A percentile compares a stretch with the other conserved stretches of the same genome.
Conservation (phyloP, 2,329 filamentous ascomycete species). For the Malbranchea cinnamomea region DNA sequence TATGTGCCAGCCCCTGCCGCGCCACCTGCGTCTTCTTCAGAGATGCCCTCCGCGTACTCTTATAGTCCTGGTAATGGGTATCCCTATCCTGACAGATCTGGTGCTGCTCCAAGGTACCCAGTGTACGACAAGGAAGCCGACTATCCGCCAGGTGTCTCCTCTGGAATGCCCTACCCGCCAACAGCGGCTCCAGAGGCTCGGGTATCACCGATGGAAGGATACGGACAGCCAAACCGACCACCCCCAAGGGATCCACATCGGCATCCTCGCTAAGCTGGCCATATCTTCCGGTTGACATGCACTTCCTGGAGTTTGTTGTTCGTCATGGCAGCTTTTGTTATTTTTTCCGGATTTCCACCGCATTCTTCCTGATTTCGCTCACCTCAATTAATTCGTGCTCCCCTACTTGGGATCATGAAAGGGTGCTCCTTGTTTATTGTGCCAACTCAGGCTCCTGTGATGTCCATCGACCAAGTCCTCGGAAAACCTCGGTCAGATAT, state of each 20-base stretch:
- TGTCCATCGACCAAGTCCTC: no score
- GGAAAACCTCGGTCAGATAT: no score
- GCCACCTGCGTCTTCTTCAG: conserved; percentile 23
- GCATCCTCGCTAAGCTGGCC: conserved; percentile 22
- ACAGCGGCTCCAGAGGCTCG: conserved; percentile 27
- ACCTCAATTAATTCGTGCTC: no score
- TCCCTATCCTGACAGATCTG: conserved; percentile 11
- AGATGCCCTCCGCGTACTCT: conserved; percentile 26
- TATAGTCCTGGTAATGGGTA: conserved; percentile 24
- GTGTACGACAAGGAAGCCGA: conserved; percentile 28
- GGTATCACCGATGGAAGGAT: conserved; percentile 29
- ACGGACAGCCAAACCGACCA: conserved; percentile 20
- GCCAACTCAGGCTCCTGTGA: no score
- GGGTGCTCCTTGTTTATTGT: no score
- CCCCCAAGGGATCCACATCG: conserved; percentile 26
- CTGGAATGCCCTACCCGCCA: conserved; percentile 26
- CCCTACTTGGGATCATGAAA: no score
- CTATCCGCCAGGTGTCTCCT: conserved; percentile 25
- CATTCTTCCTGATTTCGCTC: no score
- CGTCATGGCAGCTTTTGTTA: no score
- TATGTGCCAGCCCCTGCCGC: conserved; percentile 13
- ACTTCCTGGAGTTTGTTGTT: no score
- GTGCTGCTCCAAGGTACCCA: conserved; percentile 27
- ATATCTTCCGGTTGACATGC: no score
- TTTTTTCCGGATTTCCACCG: no score